These are phyloP conservation scores for Primulina tabacum DNA, from an alignment of 257 asterid genomes.

Conservation along the genomic window DNA sequence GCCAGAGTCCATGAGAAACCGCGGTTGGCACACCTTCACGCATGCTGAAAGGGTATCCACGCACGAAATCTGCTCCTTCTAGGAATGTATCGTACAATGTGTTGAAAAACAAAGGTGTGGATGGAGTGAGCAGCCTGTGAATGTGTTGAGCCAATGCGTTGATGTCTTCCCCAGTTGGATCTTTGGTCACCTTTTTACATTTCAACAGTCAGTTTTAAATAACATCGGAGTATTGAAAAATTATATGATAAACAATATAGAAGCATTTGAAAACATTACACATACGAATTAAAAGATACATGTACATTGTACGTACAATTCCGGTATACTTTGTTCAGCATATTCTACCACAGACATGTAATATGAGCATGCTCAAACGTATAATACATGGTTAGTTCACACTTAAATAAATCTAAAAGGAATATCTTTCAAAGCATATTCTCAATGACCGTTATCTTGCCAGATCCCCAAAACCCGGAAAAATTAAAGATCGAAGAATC, in stretches of 20 bases:
- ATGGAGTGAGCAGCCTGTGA: conserved; percentile 38
- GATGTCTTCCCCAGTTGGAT: conserved; percentile 51
- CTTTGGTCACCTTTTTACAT: conserved; percentile 39
- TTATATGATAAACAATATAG: not conserved
- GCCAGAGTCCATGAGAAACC: conserved; percentile 60
- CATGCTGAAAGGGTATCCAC: conserved; percentile 55
- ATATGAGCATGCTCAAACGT: not conserved
- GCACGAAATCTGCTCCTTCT: conserved; percentile 54
- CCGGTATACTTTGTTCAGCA: not conserved
- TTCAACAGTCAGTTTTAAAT: not conserved
- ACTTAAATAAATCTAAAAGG: not conserved
- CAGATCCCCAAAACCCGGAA: conserved; percentile 26
- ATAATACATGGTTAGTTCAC: not conserved
- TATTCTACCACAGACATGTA: not conserved
- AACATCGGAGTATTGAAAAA: too few relatives aligned
- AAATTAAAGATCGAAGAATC: not conserved
- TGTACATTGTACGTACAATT: too few relatives aligned
- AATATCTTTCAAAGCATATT: conserved; percentile 26
- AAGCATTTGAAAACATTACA: too few relatives aligned
- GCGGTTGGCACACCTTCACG: conserved; percentile 56
- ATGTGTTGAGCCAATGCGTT: conserved; percentile 51
- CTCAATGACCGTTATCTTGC: conserved; percentile 31
- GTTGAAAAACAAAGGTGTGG: conserved; percentile 55
- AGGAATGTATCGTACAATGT: conserved; percentile 48
- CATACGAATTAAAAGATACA: too few relatives aligned